Base-by-base conservation (phyloP, 225 moss, liverwort and hornwort species). In the Physcomitrium patens region DNA sequence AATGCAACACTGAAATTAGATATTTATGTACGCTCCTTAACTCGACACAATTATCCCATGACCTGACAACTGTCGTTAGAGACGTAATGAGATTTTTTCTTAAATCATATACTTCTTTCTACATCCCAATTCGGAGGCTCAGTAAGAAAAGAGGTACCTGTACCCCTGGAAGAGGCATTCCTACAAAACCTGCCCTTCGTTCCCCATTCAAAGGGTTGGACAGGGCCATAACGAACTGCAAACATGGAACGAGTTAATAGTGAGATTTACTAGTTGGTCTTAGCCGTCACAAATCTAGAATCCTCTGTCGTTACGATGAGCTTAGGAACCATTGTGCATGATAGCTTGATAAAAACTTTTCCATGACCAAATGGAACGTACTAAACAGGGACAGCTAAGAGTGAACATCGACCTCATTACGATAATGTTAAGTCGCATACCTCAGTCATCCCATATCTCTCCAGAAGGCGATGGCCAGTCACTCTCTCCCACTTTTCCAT, bases 361-460 rank as follows among this genome's bases (percentile, higher is more conserved):
- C 54, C 52, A 20, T 49, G 47, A 70, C 70, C 45, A 22, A 49
- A 50, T 70, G 43, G 9, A 77, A 49, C 55, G 28, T 70, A 27
- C 74, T 28, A n/a, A 48, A 60, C 9, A 47, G 42, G 60, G 47
- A 73, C 5, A 3, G 22, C 66, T 77, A 78, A 52, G 62, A 50
- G 41, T 57, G 9, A 23, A 44, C 67, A 65, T 53, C 24, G 54
- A 55, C 18, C 4, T 0, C 53, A 48, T 49, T 8, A 55, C 17
- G 63, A 68, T 44, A 20, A 15, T 46, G 50, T 49, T n/a, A 57
- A 14, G 23, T 57, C 56, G 74, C 70, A 70, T 80, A 96, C 96
- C 96, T 99, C 99, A 27, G 99, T 99, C 99, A 99, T 99, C 72
- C 99, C 99, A 84, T 99, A 99, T 88, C 99, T 86, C 87, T 99